Percentiles rank a stretch among this genome's conserved stretches.
Evolutionary conservation across 495 filamentous ascomycete genomes (phyloP).

Genomic region (Cercophora samala): DNA sequence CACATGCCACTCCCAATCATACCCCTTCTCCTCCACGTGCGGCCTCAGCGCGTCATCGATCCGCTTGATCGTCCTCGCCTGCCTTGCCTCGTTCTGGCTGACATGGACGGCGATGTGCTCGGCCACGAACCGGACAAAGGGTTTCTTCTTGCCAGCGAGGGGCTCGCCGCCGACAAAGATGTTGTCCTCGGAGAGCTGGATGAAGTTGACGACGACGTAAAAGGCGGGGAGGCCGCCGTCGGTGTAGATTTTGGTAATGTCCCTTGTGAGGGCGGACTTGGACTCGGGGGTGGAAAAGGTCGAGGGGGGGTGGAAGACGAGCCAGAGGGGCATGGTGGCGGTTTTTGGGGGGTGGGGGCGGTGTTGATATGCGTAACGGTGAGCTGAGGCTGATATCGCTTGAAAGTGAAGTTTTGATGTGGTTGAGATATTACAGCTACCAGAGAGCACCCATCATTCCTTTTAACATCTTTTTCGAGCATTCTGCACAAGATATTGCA

Average conservation of each 20-base stretch:
- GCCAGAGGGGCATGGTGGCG: slow-evolving; percentile 37
- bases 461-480: no score
- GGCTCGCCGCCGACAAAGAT: slow-evolving; percentile 33
- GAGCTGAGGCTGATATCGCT: neutral
- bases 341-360: neutral
- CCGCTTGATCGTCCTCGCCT: neutral
- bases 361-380: no score
- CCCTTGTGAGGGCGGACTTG: slow-evolving; percentile 27
- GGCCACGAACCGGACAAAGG: slow-evolving; percentile 35
- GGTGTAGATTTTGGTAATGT: slow-evolving; percentile 35
- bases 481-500: neutral
- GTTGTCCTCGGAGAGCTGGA: slow-evolving; percentile 21
- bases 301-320: slow-evolving; percentile 36
- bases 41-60: slow-evolving; percentile 29
- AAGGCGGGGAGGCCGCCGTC: slow-evolving; percentile 36
- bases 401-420: no score
- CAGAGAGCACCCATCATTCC: no score
- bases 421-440: no score
- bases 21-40: slow-evolving; percentile 36
- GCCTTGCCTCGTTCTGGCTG: neutral
- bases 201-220: slow-evolving; percentile 39
- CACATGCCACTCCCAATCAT: slow-evolving; percentile 40
- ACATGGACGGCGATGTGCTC: slow-evolving; percentile 35
- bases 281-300: slow-evolving; percentile 27
- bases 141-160: slow-evolving; percentile 15